Evolutionary conservation across 2,329 filamentous ascomycete species (phyloP).

Genomic region (Claviceps monticola): DNA sequence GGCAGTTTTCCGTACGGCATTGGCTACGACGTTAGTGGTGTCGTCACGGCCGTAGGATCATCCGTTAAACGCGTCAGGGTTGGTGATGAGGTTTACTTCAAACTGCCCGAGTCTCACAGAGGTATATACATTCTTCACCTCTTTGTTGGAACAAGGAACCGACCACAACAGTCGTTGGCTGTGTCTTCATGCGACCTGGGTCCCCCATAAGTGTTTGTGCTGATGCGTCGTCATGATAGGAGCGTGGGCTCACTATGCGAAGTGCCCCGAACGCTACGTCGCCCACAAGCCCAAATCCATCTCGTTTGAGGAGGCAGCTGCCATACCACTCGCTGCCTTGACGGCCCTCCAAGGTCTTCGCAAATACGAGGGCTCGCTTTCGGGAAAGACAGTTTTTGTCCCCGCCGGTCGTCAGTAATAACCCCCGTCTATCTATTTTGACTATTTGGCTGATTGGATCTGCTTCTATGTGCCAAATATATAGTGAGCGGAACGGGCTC

Average conservation of each 20-base stretch:
- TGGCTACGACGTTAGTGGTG: constrained; percentile 27
- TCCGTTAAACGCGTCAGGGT: constrained; percentile 20
- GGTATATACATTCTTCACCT: neutral
- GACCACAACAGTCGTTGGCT: neutral
- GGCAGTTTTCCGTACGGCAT: constrained; percentile 26
- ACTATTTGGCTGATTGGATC: neutral
- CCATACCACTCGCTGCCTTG: constrained; percentile 27
- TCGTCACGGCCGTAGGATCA: constrained; percentile 20
- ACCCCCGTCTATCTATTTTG: neutral
- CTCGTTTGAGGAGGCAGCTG: constrained; percentile 28
- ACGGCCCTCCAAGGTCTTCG: constrained; percentile 26
- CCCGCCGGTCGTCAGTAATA: constrained; percentile 12
- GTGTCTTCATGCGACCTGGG: neutral
- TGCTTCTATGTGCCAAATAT: neutral
- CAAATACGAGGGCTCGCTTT: constrained; percentile 23
- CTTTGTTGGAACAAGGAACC: neutral
- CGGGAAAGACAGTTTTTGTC: constrained; percentile 18
- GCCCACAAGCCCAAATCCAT: constrained; percentile 26
- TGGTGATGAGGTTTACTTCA: constrained; percentile 12
- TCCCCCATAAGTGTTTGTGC: neutral
- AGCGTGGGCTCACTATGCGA: constrained; percentile 23
- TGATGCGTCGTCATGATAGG: constrained; percentile 11
- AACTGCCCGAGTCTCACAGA: constrained; percentile 11
- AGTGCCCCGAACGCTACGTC: constrained; percentile 17
- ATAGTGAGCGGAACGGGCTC: constrained; percentile 13